Conservation (phyloP, 768 basidiomycete species). For the Suillus americanus region DNA sequence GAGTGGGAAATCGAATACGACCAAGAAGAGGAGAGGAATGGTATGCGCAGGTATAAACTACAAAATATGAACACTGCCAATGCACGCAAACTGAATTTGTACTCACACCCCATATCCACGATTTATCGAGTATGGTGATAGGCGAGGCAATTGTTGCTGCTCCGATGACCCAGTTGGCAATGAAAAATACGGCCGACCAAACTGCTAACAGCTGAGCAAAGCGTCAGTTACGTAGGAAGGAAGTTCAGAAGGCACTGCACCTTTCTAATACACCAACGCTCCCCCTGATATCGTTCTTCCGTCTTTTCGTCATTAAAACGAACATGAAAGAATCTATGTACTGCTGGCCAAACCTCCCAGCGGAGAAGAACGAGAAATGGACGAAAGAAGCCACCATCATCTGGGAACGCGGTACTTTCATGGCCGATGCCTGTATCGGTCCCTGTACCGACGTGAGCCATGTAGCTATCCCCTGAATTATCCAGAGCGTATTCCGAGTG, state of each 20-base stretch:
- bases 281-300: slow-evolving; percentile 53
- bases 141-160: slow-evolving; percentile 49
- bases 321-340: slow-evolving; percentile 58
- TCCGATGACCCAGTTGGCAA: slow-evolving; percentile 69
- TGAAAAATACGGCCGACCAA: slow-evolving; percentile 63
- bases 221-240: neutral
- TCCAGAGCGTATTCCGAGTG: slow-evolving; percentile 52
- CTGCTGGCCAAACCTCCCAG: slow-evolving; percentile 56
- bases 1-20: slow-evolving; percentile 73
- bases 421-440: slow-evolving; percentile 35
- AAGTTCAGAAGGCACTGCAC: slow-evolving; percentile 19
- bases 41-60: slow-evolving; percentile 60
- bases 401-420: slow-evolving; percentile 34
- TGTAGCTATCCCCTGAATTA: slow-evolving; percentile 47
- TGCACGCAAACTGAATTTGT: slow-evolving; percentile 14
- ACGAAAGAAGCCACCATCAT: slow-evolving; percentile 35
- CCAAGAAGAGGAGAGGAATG: slow-evolving; percentile 61
- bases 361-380: slow-evolving; percentile 44
- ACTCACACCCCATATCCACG: slow-evolving; percentile 58
- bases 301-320: slow-evolving; percentile 61
- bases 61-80: neutral
- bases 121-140: slow-evolving; percentile 49
- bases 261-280: slow-evolving; percentile 74
- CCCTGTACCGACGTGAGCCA: slow-evolving; percentile 24
- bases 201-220: slow-evolving; percentile 48